Percentiles rank a stretch among this genome's conserved stretches.
Conservation (phyloP, 331 rosid genomes). For the Spiraea crenata region DNA sequence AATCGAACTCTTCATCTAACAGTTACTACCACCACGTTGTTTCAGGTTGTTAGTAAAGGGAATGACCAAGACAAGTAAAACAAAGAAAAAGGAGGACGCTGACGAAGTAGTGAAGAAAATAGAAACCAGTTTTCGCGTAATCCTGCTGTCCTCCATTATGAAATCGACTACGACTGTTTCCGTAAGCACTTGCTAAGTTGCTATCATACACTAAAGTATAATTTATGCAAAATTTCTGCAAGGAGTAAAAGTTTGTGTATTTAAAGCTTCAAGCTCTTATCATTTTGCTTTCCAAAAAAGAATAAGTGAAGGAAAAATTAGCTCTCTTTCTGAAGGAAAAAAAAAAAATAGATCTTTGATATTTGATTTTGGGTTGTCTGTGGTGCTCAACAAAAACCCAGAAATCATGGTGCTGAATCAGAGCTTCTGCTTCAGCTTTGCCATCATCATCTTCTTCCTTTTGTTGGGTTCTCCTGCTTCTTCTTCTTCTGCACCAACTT, state of each 20-base stretch:
- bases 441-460: conserved; percentile 34
- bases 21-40: too few species aligned
- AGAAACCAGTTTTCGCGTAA: conserved; percentile 1
- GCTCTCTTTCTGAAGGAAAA: not conserved
- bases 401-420: conserved; percentile 37
- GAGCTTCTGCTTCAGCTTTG: conserved; percentile 31
- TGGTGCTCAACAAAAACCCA: not conserved
- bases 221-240: not conserved
- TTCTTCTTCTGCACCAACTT: conserved; percentile 49
- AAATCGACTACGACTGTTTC: not conserved
- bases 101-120: not conserved
- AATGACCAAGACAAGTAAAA: not conserved
- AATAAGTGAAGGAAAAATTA: not conserved
- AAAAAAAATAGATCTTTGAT: conserved; percentile 15
- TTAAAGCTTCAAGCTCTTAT: not conserved
- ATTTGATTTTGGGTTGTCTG: not conserved
- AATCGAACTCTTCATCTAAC: too few species aligned
- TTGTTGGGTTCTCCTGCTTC: conserved; percentile 34
- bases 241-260: not conserved
- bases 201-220: too few species aligned
- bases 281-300: not conserved
- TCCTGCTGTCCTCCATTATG: conserved; percentile 12
- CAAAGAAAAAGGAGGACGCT: not conserved
- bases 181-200: not conserved
- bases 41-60: too few species aligned